Base-by-base conservation (phyloP, 306 rosid species). In the Adenanthera pavonina region DNA sequence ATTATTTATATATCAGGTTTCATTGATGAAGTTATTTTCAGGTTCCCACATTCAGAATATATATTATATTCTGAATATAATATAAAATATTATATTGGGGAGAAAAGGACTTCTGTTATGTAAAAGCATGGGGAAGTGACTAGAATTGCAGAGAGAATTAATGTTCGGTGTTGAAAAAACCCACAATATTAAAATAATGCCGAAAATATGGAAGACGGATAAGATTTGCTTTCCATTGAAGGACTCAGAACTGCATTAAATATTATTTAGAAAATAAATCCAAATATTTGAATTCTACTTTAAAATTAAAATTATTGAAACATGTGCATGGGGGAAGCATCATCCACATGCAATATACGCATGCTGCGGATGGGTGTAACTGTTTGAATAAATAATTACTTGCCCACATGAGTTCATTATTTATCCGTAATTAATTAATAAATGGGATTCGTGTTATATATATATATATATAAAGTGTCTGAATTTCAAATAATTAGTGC, bases 111-210 rank as follows among this genome's bases (percentile, higher is more conserved):
- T 69, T 44, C 11, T 68, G 15, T 68, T 5, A n/a, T 44, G 33
- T 7, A 54, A 15, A 15, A 19, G 5, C 14, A 43, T 69, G 54
- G 36, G 17, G 14, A 69, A 33, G 2, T 10, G 38, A 43, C 41
- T 43, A 57, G 65, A 59, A 59, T 14, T 43, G 30, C 25, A 53
- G 53, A 74, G 70, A 78, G 68, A 75, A 25, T 25, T 25, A 25
- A 78, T 89, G 85, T 75, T 85, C 67, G 82, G 54, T 67, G 53
- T 69, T 38, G 51, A 70, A 41, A 48, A 78, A 80, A 68, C 85
- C 40, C 62, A 33, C 3, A 69, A 30, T 7, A 68, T 17, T 35
- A 46, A 66, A 78, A 40, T 14, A 82, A 52, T 17, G 10, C 16
- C 15, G 6, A 36, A 19, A 44, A 16, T 3, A 57, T 14, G 19